phyloP scores from a whole-genome alignment of 129 eudicot genomes.

The Tagetes patula region DNA sequence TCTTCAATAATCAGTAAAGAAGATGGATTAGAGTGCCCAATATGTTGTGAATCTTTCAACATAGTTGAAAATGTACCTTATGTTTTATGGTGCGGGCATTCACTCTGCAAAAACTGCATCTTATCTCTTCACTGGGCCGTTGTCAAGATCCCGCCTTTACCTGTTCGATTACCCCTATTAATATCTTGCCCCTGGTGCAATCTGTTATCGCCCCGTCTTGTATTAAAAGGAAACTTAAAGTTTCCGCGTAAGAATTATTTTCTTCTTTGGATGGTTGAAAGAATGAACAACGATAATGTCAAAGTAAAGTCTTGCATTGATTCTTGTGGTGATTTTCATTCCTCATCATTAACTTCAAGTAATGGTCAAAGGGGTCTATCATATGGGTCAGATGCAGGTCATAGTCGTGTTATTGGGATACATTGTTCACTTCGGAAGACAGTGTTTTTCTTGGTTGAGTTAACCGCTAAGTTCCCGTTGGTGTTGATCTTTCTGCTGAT shows the following conservation, averaged over 20 bases:
- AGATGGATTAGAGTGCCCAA: slow-evolving; percentile 64
- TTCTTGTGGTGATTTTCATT: slow-evolving; percentile 30
- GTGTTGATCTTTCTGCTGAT: slow-evolving; percentile 56
- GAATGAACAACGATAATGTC: slow-evolving; percentile 44
- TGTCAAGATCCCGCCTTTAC: slow-evolving; percentile 54
- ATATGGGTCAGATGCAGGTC: slow-evolving; percentile 20
- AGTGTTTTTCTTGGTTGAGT: slow-evolving; percentile 47
- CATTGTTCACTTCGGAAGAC: slow-evolving; percentile 38
- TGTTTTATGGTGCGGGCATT: slow-evolving; percentile 75
- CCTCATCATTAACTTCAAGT: slow-evolving; percentile 25
- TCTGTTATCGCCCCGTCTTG: slow-evolving; percentile 57
- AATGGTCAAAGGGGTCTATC: slow-evolving; percentile 19
- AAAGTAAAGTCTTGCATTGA: slow-evolving; percentile 32
- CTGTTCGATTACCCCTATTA: slow-evolving; percentile 64
- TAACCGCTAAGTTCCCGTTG: slow-evolving; percentile 64
- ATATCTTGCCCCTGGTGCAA: slow-evolving; percentile 81
- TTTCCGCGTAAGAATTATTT: slow-evolving; percentile 65
- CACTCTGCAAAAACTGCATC: slow-evolving; percentile 62
- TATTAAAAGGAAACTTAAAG: slow-evolving; percentile 50
- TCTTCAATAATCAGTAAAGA: slow-evolving; percentile 56
- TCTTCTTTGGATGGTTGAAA: slow-evolving; percentile 79
- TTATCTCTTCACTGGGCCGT: slow-evolving; percentile 53
- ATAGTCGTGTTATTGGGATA: slow-evolving; percentile 27
- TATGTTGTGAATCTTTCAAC: slow-evolving; percentile 74
- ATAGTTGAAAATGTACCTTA: slow-evolving; percentile 64